phyloP scores from a whole-genome alignment of 495 filamentous ascomycete genomes.

The Penicillium crystallinum region DNA sequence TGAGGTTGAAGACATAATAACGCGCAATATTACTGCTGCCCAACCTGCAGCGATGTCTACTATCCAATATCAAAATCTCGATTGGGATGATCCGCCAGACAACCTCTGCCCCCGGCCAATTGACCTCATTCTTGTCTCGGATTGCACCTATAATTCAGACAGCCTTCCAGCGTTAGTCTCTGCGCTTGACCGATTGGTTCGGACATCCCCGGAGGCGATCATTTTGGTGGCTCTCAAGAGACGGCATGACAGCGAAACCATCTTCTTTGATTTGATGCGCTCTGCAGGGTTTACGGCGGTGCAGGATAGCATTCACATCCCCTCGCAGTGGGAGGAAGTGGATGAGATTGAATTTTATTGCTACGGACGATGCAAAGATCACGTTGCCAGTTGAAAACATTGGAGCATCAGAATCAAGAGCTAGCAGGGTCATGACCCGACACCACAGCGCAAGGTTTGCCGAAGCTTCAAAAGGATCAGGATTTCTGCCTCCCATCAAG shows the following conservation, averaged over 20 bases:
- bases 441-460: no score
- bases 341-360: constrained; percentile 60
- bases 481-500: no score
- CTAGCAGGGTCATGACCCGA: not conserved
- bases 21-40: constrained; percentile 48
- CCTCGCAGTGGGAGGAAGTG: constrained; percentile 50
- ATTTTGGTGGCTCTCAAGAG: constrained; percentile 78
- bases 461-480: no score
- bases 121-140: constrained; percentile 76
- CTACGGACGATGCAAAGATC: constrained; percentile 21
- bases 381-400: no score
- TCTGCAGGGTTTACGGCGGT: constrained; percentile 47
- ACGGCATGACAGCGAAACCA: constrained; percentile 74
- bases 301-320: constrained; percentile 49
- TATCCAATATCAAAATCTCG: constrained; percentile 57
- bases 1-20: constrained; percentile 64
- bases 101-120: constrained; percentile 37
- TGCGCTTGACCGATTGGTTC: constrained; percentile 55
- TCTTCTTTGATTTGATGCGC: constrained; percentile 74
- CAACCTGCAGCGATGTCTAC: constrained; percentile 31
- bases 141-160: constrained; percentile 94
- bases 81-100: constrained; percentile 64
- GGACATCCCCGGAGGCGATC: constrained; percentile 44
- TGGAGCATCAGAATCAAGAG: not conserved
- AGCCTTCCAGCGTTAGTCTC: constrained; percentile 69